A percentile compares a stretch with the other conserved stretches of the same genome.
Conservation (phyloP, 352 stramenopile genomes). For the Phytophthora pluvialis region DNA sequence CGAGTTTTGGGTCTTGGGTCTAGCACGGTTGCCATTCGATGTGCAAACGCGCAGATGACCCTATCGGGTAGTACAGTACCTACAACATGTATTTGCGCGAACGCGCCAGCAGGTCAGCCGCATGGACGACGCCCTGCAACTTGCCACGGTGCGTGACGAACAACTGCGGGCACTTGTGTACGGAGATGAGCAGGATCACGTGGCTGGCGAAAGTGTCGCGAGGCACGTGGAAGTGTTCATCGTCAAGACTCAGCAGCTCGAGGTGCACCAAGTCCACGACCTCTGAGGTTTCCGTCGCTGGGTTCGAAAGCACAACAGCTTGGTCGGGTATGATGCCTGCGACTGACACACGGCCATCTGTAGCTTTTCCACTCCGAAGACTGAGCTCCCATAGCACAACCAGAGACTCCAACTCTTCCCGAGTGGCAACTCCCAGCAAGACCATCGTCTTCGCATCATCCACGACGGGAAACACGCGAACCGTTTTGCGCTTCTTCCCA, state of each 20-base stretch:
- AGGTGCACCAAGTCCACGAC: slow-evolving; percentile 66
- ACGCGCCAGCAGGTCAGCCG: slow-evolving; percentile 66
- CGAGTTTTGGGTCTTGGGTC: no score
- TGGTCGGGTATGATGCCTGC: slow-evolving; percentile 37
- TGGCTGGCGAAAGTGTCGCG: slow-evolving; percentile 72
- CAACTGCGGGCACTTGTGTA: slow-evolving; percentile 77
- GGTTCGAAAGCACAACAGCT: slow-evolving; percentile 41
- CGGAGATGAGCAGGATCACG: slow-evolving; percentile 79
- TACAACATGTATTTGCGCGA: slow-evolving; percentile 67
- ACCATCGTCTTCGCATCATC: slow-evolving; percentile 68
- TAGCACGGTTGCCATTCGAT: slow-evolving; percentile 30
- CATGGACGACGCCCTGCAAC: slow-evolving; percentile 76
- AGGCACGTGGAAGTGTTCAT: slow-evolving; percentile 74
- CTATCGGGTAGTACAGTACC: slow-evolving; percentile 4
- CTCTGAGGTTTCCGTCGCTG: slow-evolving; percentile 32
- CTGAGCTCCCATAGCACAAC: slow-evolving; percentile 66
- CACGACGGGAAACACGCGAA: slow-evolving; percentile 71
- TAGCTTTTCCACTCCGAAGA: slow-evolving; percentile 28
- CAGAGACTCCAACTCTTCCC: slow-evolving; percentile 69
- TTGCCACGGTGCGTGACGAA: slow-evolving; percentile 79
- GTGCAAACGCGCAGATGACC: slow-evolving; percentile 14
- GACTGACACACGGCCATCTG: slow-evolving; percentile 14
- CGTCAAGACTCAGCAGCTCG: slow-evolving; percentile 67
- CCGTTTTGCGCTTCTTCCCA: slow-evolving; percentile 37
- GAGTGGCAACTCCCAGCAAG: slow-evolving; percentile 64